A percentile compares a stretch with the other conserved stretches of the same genome.
These are phyloP conservation scores for Hibiscus mutabilis DNA, from an alignment of 345 rosid species.

Conservation along the genomic window DNA sequence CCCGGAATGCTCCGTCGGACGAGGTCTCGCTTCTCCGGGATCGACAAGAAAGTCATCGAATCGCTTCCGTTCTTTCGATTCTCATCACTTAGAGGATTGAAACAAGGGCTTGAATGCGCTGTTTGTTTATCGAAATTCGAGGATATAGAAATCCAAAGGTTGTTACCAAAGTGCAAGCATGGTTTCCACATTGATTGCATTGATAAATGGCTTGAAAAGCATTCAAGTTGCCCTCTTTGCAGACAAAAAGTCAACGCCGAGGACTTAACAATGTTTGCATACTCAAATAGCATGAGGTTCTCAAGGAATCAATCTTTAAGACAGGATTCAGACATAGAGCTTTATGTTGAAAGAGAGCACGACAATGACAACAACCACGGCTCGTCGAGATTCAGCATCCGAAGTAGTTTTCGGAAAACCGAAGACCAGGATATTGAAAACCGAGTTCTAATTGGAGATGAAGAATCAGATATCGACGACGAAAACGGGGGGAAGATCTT, in stretches of 20 bases:
- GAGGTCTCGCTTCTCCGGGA: conserved; percentile 59
- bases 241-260: conserved; percentile 46
- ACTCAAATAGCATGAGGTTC: conserved; percentile 55
- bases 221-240: conserved; percentile 90
- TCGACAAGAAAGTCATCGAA: conserved; percentile 64
- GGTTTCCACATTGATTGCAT: conserved; percentile 82
- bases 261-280: conserved; percentile 40
- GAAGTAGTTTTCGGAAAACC: conserved; percentile 62
- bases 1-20: conserved; percentile 22
- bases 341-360: conserved; percentile 63
- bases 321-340: conserved; percentile 50
- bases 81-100: conserved; percentile 67
- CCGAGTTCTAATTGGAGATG: conserved; percentile 16
- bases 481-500: conserved; percentile 16
- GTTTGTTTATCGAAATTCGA: conserved; percentile 86
- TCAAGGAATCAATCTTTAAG: conserved; percentile 30
- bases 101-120: conserved; percentile 75
- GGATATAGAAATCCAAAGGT: conserved; percentile 58
- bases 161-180: conserved; percentile 79
- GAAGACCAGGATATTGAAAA: conserved; percentile 27
- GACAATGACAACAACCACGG: conserved; percentile 21
- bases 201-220: conserved; percentile 86
- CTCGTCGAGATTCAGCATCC: conserved; percentile 66
- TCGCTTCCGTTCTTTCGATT: conserved; percentile 86
- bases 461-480: not conserved